Evolutionary conservation across 495 filamentous ascomycete species (phyloP).

Genomic region (Daldinia loculata): DNA sequence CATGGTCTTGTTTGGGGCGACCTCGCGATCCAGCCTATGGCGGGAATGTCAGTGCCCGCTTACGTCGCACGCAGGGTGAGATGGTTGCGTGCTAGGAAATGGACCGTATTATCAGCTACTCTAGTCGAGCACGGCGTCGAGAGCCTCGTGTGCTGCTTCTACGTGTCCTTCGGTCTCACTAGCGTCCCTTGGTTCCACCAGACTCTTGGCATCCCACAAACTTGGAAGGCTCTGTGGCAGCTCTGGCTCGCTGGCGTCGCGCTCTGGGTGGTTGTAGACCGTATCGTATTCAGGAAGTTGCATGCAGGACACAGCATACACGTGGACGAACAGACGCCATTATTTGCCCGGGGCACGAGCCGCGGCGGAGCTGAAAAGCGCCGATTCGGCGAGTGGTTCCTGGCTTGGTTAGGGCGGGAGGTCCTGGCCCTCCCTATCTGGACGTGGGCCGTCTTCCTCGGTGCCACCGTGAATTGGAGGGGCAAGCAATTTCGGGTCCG

Average conservation of each 20-base stretch:
- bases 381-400: conserved; percentile 73
- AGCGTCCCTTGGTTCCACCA: conserved; percentile 71
- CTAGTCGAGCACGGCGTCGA: conserved; percentile 96
- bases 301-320: conserved; percentile 76
- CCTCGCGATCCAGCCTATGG: conserved; percentile 88
- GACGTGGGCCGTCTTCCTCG: conserved; percentile 84
- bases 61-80: conserved; percentile 86
- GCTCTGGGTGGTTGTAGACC: conserved; percentile 79
- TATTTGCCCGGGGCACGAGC: conserved; percentile 67
- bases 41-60: conserved; percentile 76
- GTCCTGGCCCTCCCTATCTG: conserved; percentile 85
- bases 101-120: conserved; percentile 87
- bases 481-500: conserved; percentile 83
- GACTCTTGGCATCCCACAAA: conserved; percentile 63
- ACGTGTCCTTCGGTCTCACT: conserved; percentile 80
- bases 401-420: conserved; percentile 88
- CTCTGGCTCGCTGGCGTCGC: conserved; percentile 73
- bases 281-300: conserved; percentile 73
- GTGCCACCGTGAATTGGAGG: conserved; percentile 85
- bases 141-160: conserved; percentile 80
- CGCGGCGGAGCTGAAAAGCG: conserved; percentile 56
- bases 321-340: conserved; percentile 74
- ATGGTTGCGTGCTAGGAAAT: conserved; percentile 95
- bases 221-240: conserved; percentile 72
- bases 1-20: conserved; percentile 87